phyloP scores from a whole-genome alignment of 805 yeast species.

The Wickerhamomyces rabaulensis region DNA sequence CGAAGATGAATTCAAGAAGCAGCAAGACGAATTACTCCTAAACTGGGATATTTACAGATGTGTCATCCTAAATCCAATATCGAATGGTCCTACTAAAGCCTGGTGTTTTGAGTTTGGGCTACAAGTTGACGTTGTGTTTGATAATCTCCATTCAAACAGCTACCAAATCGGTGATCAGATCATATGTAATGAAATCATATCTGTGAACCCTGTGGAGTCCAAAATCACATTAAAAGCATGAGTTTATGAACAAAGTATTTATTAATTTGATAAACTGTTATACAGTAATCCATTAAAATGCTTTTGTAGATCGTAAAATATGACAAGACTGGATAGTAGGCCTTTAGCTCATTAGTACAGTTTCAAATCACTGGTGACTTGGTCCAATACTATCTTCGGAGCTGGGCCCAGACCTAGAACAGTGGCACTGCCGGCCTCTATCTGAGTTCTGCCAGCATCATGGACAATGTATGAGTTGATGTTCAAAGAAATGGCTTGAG shows the following conservation, averaged over 20 bases:
- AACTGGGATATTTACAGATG: conserved; percentile 10
- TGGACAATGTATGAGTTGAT: conserved; percentile 77
- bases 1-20: not conserved
- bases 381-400: conserved; percentile 73
- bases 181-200: conserved; percentile 6
- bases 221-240: conserved; percentile 1
- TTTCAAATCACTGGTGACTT: conserved; percentile 74
- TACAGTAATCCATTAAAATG: not conserved
- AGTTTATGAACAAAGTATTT: not conserved
- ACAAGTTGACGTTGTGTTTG: conserved; percentile 6
- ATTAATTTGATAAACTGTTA: not conserved
- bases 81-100: conserved; percentile 3
- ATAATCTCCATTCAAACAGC: not conserved
- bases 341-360: conserved; percentile 42
- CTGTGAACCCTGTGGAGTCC: conserved; percentile 4
- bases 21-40: not conserved
- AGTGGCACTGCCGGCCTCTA: conserved; percentile 94
- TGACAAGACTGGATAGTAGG: not conserved
- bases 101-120: conserved; percentile 10
- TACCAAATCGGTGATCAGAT: conserved; percentile 12
- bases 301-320: not conserved
- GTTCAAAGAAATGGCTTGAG: conserved; percentile 74
- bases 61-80: conserved; percentile 4
- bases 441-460: conserved; percentile 96
- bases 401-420: conserved; percentile 98